Base-by-base conservation (phyloP, 805 yeast species). In the Candida koratica region DNA sequence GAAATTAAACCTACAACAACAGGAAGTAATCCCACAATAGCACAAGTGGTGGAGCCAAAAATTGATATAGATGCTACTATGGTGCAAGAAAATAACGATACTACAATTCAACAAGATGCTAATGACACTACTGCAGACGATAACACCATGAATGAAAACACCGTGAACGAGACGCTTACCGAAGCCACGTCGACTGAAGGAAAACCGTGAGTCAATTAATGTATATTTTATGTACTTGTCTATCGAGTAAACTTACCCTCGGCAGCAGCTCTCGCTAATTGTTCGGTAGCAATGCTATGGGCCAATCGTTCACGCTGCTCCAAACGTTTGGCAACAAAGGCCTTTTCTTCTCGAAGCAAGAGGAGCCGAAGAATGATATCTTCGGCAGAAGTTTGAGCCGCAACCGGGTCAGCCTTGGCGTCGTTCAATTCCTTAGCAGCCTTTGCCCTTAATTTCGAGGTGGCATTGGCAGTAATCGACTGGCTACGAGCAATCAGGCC, bases 301-400 rank as follows among this genome's bases (percentile, higher is more conserved):
- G 79, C 76, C 36, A 76, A 60, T 17, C 72, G 60, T 37, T 79
- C 85, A 35, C 90, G 64, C 49, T 77, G 81, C 16, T 73, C 75
- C 25, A 85, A 52, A 32, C 87, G 65, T 42, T 67, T 63, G 7
- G 73, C 66, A 3, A 85, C 86, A 52, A 68, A 81, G 1, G 68
- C 68, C 26, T 64, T 61, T 34, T 81, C 81, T 15, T 78, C 84
- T 40, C 79, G 75, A 25, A 88, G 67, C 17, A 88, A 59, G 36
- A 90, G 54, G 11, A 87, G 67, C 33, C 97, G 69, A 42, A 90
- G 58, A 5, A 89, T 67, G 9, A 87, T 70, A 47, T 86, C 86
- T 47, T 84, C 89, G 5, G 74, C 71, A 4, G 54, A 47, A 2
- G 63, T 55, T 34, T 66, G 69, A 0, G 67, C 64, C n/a, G 61